Base-by-base conservation (phyloP, 1,284 basidiomycete genomes). In the Rhodotorula sp. region DNA sequence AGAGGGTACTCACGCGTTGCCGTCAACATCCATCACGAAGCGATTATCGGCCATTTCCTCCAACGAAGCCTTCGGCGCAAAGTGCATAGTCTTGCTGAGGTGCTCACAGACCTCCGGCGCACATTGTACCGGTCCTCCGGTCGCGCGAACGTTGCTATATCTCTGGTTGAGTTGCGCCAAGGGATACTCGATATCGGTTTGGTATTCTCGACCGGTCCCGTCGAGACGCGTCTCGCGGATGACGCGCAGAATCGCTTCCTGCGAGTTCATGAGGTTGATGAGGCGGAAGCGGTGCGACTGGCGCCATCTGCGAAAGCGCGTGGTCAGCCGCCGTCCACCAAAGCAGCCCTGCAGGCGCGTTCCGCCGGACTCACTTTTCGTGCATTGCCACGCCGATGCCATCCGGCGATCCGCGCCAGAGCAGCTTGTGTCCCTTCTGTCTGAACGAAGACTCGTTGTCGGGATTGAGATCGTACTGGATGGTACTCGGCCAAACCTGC, bases 11-110 rank as follows among this genome's bases (percentile, higher is more conserved):
- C 26, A 56, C 54, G 81, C 82, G 62, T 84, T 83, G 14, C 83
- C 83, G 67, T 84, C 83, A 1, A 84, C 80, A 69, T 84, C 83
- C 23, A 84, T 71, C 18, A 81, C 78, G 69, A 81, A 83, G 73
- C 81, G 81, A 75, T 81, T 81, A 64, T 79, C 78, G 52, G 62
- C 48, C 60, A 69, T 76, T 56, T 73, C 69, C 29, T 72, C 49
- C 43, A 63, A n/a, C 16, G 51, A 43, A 5, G 20, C 34, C 26
- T 63, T 49, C 62, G 10, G 12, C n/a, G 34, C 51, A 26, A 63
- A 63, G 34, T 29, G 2, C 34, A 63, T 46, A n/a, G 54, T 56
- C 51, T 52, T 71, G 47, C 39, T 39, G 52, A 73, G 59, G 57
- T 59, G 63, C 10, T 61, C 62, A 34, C 63, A 72, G 67, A 69